phyloP scores from a whole-genome alignment of 1,284 basidiomycete species.

The Papiliotrema flavescens region DNA sequence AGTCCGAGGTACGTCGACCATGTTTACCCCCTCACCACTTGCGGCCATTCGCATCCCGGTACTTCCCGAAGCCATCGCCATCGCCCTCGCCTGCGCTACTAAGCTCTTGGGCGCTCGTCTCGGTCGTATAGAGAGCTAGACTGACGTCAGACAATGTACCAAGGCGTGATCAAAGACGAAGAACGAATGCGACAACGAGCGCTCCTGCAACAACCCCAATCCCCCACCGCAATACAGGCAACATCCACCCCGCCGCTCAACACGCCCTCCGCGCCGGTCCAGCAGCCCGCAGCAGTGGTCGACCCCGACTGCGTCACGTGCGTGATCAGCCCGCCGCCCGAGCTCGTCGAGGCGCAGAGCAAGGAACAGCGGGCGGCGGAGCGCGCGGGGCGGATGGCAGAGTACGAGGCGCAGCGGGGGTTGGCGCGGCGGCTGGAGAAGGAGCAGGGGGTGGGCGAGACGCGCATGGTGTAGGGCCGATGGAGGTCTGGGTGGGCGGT shows the following conservation, averaged over 20 bases:
- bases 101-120: background rate
- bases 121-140: no score
- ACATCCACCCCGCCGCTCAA: conserved; percentile 10
- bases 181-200: conserved; percentile 55
- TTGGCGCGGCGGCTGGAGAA: conserved; percentile 22
- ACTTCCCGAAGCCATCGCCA: background rate
- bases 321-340: conserved; percentile 37
- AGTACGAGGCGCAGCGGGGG: conserved; percentile 39
- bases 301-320: conserved; percentile 44
- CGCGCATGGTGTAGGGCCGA: background rate
- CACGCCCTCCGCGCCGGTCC: conserved; percentile 16
- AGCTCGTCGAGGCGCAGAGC: conserved; percentile 35
- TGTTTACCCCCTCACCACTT: background rate
- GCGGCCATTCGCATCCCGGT: no score
- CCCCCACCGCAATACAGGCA: background rate
- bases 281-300: conserved; percentile 33
- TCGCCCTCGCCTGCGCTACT: background rate
- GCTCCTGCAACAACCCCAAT: background rate
- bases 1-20: conserved; percentile 64
- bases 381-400: conserved; percentile 25
- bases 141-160: conserved; percentile 71
- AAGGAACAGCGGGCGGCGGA: conserved; percentile 30
- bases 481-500: no score
- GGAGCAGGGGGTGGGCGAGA: conserved; percentile 15
- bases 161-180: conserved; percentile 83